Base-by-base conservation (phyloP, 1,139 yeast species). In the Waltiozyma sp. region DNA sequence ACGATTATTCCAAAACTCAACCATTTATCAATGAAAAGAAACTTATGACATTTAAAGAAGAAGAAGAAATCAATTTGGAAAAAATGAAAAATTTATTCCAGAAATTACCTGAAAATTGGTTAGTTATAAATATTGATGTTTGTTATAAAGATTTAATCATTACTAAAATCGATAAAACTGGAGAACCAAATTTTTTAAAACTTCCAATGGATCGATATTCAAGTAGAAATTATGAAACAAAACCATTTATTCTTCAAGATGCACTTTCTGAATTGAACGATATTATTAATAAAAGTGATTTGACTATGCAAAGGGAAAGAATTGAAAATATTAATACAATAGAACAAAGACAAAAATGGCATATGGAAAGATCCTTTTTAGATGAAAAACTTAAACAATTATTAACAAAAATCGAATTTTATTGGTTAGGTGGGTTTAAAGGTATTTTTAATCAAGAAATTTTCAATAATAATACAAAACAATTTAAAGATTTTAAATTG, bases 391-490 rank as follows among this genome's bases (percentile, higher is more conserved):
- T 89, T 45, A 63, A 71, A 41, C 63, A 61, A 4, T 58, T 88
- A n/a, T 59, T 89, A n/a, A 59, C 61, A 2, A 68, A 67, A 37
- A 73, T 86, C 15, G 91, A 87, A 49, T 59, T 63, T 26, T 65
- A 67, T 45, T 87, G 96, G 94, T 61, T 89, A 39, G 89, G 94
- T n/a, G 94, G 94, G 0, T 83, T 87, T 49, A 64, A 64, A 38
- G 80, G 89, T 0, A 55, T 85, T 2, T 81, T 86, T 54, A 61
- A 65, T 34, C 63, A 63, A 7, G 51, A 49, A 13, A 50, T 54
- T 2, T 45, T 63, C 2, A 59, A 64, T 26, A 54, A 52, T 11
- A 51, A 53, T 0, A n/a, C n/a, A n/a, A n/a, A n/a, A n/a, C 55
- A 60, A 6, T 62, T 70, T 35, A 47, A 50, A 14, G 40, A 56